Conservation (phyloP, 2,329 filamentous ascomycete species). For the Catunica adiposa region DNA sequence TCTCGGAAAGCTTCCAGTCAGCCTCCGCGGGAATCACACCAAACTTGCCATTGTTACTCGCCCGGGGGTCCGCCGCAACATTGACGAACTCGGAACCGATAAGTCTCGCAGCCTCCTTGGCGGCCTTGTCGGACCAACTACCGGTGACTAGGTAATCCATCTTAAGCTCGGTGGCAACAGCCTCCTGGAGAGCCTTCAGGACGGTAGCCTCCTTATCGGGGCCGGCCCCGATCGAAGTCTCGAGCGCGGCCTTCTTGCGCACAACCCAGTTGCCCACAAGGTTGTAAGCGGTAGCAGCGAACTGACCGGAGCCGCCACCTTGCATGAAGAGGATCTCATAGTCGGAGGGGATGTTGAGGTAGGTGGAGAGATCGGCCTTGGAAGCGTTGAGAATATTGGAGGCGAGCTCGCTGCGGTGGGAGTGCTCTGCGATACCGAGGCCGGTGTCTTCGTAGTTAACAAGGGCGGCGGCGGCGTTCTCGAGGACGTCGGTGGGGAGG, state of each 20-base stretch:
- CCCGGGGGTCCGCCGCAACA: conserved; percentile 51
- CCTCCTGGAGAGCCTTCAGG: conserved; percentile 39
- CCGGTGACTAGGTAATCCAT: conserved; percentile 86
- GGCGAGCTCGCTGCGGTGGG: conserved; percentile 68
- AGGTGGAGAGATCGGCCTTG: conserved; percentile 54
- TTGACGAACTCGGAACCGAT: conserved; percentile 69
- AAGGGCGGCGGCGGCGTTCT: conserved; percentile 59
- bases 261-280: conserved; percentile 69
- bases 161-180: conserved; percentile 54
- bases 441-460: conserved; percentile 69
- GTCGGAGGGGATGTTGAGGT: conserved; percentile 67
- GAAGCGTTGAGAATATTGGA: conserved; percentile 62
- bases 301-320: conserved; percentile 71
- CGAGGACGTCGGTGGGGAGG: conserved; percentile 65
- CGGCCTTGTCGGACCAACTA: conserved; percentile 75
- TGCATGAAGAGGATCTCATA: conserved; percentile 86
- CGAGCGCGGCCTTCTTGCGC: conserved; percentile 43
- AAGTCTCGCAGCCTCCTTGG: conserved; percentile 63
- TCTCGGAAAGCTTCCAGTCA: conserved; percentile 56
- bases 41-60: conserved; percentile 62
- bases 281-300: conserved; percentile 72
- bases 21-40: conserved; percentile 64
- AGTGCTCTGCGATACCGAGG: conserved; percentile 76
- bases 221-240: conserved; percentile 33
- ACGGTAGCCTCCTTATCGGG: conserved; percentile 29